These are phyloP conservation scores for Fusarium compactum DNA, from an alignment of 2,329 filamentous ascomycete genomes.

Conservation along the genomic window DNA sequence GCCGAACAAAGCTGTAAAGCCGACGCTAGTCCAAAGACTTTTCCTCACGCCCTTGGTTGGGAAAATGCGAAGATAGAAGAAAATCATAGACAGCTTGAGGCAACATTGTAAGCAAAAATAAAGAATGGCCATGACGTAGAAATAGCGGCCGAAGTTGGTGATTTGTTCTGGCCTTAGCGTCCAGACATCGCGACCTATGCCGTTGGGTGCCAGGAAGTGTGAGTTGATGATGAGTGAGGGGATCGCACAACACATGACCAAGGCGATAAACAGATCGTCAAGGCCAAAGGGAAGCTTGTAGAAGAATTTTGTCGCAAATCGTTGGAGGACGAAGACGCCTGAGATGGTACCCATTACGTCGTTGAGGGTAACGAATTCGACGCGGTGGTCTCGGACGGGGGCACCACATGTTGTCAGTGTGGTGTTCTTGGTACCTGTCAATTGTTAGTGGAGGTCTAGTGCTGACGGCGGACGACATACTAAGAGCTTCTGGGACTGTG, in stretches of 20 bases:
- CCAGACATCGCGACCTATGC: constrained; percentile 65
- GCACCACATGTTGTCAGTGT: constrained; percentile 47
- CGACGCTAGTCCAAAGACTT: constrained; percentile 58
- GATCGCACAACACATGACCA: constrained; percentile 46
- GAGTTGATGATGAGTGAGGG: constrained; percentile 50
- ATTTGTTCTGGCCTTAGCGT: constrained; percentile 57
- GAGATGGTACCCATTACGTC: constrained; percentile 51
- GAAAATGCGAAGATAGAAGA: constrained; percentile 69
- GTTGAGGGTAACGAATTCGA: constrained; percentile 25
- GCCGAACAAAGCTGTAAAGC: constrained; percentile 56
- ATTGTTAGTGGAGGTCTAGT: not conserved
- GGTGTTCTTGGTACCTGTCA: constrained; percentile 45
- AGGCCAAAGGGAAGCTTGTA: constrained; percentile 52
- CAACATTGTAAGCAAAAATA: constrained; percentile 62
- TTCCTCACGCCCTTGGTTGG: constrained; percentile 54
- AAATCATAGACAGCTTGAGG: constrained; percentile 64
- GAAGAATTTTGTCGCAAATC: constrained; percentile 54
- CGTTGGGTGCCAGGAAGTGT: constrained; percentile 53
- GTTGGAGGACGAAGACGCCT: constrained; percentile 56
- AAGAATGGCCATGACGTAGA: constrained; percentile 58
- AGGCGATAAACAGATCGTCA: constrained; percentile 55
- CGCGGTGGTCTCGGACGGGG: constrained; percentile 49
- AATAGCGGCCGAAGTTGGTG: constrained; percentile 56
- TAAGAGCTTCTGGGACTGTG: constrained; percentile 48
- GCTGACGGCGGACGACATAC: constrained; percentile 39